Evolutionary conservation across 257 asterid species (phyloP).

Genomic region (Thymus mandschuricus): DNA sequence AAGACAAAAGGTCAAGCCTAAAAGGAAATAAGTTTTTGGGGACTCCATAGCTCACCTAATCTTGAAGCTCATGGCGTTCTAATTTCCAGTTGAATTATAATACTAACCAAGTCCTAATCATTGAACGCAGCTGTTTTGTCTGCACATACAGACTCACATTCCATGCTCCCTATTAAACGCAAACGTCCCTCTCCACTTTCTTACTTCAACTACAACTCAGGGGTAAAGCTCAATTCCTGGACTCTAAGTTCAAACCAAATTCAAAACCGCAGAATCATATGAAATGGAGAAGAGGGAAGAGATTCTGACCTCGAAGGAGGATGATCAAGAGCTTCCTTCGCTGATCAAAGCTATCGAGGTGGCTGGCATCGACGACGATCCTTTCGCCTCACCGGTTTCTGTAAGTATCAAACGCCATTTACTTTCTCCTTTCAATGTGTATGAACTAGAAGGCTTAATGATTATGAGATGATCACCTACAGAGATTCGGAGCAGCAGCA

Average conservation of each 20-base stretch:
- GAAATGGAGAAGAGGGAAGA: constrained; percentile 38
- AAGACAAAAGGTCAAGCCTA: constrained; percentile 20
- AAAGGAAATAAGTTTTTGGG: neutral
- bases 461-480: neutral
- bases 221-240: too few species aligned
- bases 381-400: constrained; percentile 20
- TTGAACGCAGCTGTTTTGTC: constrained; percentile 48
- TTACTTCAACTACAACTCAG: neutral
- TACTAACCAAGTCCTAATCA: constrained; percentile 21
- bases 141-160: constrained; percentile 9
- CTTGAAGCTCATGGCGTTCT: neutral
- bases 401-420: constrained; percentile 29
- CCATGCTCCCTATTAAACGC: constrained; percentile 31
- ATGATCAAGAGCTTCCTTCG: constrained; percentile 46
- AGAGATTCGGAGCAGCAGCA: constrained; percentile 49
- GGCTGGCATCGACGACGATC: constrained; percentile 49
- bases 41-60: constrained; percentile 29
- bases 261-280: neutral
- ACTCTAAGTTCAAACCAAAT: neutral
- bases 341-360: constrained; percentile 56
- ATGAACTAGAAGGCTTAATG: too few species aligned
- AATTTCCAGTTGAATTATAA: constrained; percentile 9
- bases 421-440: neutral
- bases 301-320: constrained; percentile 24
- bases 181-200: neutral